Percentiles rank a stretch among this genome's conserved stretches.
Conservation (phyloP, 192 early-diverging fungal species). For the Umbelopsis ramanniana region DNA sequence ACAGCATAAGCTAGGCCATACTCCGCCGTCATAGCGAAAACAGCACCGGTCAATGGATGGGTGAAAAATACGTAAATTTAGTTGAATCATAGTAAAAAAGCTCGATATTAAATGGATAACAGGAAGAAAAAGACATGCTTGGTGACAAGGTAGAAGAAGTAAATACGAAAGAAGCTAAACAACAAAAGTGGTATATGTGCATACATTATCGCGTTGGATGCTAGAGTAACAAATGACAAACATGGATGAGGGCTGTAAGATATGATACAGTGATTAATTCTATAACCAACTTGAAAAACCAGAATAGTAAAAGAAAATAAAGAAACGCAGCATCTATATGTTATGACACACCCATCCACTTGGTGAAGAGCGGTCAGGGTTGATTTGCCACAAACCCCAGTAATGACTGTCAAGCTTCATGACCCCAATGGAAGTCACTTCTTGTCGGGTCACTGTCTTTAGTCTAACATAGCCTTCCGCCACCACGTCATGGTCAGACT, state of each 20-base stretch:
- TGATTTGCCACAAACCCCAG: slow-evolving; percentile 69
- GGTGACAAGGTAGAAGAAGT: neutral
- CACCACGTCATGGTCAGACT: slow-evolving; percentile 40
- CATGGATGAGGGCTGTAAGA: neutral
- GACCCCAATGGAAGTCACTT: slow-evolving; percentile 63
- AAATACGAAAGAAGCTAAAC: neutral
- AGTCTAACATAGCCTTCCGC: slow-evolving; percentile 53
- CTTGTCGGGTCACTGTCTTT: slow-evolving; percentile 53
- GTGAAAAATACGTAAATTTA: too few species aligned
- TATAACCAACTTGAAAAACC: neutral
- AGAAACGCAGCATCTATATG: neutral
- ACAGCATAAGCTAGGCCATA: too few species aligned
- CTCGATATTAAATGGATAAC: too few species aligned
- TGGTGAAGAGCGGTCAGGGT: slow-evolving; percentile 9
- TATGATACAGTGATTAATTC: neutral
- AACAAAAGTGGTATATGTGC: neutral
- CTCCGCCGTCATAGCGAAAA: too few species aligned
- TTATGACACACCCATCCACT: slow-evolving; percentile 27
- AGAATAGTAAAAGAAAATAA: neutral
- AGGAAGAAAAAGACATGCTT: too few species aligned
- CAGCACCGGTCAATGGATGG: too few species aligned
- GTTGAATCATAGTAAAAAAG: too few species aligned
- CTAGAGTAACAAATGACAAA: neutral
- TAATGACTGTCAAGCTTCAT: slow-evolving; percentile 74
- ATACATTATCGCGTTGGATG: neutral